Base-by-base conservation (phyloP, 2,329 filamentous ascomycete genomes). In the Dendryphion nanum region DNA sequence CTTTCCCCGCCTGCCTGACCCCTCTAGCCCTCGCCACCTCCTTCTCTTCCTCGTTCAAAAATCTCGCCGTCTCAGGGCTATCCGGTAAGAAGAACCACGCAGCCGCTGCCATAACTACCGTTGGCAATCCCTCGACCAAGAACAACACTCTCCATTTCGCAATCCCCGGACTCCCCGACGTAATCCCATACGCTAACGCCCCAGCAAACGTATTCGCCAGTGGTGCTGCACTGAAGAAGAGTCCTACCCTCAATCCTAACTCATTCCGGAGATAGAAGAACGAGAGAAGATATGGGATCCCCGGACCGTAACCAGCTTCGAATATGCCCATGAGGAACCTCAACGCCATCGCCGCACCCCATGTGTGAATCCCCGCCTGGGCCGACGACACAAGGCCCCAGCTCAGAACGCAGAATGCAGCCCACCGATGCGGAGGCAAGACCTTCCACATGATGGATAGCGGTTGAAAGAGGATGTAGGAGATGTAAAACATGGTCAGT, bases 151-250 rank as follows among this genome's bases (percentile, higher is more conserved):
- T 74, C 85, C 85, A 89, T 40, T 74, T 78, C 3, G 77, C 73
- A 30, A 86, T 61, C 5, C 38, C 40, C 2, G 72, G 68, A 50
- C 76, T 70, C 10, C 81, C 78, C 18, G 77, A 76, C 6, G 80
- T 81, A 55, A 86, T 83, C 4, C 57, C 63, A 42, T 63, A 66
- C 7, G 63, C 63, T 7, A 84, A 67, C 3, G 79, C 81, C 2
- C 82, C 82, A 0, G 88, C 86, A 58, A 94, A 90, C 2, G 82
- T 83, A 29, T 87, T 93, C 2, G 89, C 88, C 4, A 95, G 74
- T 1, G 83, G 82, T 0, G 82, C 81, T 3, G 68, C 68, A 8
- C 57, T 57, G 17, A 71, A 44, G 45, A 81, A 82, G 16, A 82
- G 55, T 2, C 77, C 78, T 35, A 73, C 73, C 3, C 78, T 67